phyloP scores from a whole-genome alignment of 2,329 filamentous ascomycete genomes.

The Sordariomycetes sp. region DNA sequence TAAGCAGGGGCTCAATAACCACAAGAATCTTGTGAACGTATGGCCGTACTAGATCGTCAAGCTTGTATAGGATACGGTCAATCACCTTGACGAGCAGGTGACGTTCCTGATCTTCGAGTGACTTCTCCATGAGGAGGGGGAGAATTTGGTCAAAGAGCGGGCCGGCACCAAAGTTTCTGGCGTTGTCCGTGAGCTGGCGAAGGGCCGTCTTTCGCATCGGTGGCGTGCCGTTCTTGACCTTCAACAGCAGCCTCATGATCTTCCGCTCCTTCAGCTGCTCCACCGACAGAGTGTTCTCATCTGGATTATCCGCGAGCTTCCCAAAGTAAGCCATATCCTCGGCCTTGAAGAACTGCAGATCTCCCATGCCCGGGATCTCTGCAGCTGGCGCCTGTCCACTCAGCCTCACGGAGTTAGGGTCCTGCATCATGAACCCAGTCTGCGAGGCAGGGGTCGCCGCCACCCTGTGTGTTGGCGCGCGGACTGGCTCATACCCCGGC shows the following conservation, averaged over 20 bases:
- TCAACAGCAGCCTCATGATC: constrained; percentile 91
- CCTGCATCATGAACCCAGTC: constrained; percentile 93
- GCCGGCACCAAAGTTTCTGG: constrained; percentile 86
- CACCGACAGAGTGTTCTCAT: constrained; percentile 83
- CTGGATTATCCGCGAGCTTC: constrained; percentile 86
- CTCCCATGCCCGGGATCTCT: constrained; percentile 90
- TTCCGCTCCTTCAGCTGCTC: constrained; percentile 96
- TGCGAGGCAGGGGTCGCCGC: constrained; percentile 56
- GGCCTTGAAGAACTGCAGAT: constrained; percentile 94
- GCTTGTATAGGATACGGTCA: constrained; percentile 94
- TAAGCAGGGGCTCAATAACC: constrained; percentile 96
- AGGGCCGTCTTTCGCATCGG: constrained; percentile 98
- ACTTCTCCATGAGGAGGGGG: constrained; percentile 95
- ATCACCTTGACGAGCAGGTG: constrained; percentile 98
- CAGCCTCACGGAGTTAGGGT: constrained; percentile 70
- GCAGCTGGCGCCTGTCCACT: constrained; percentile 86
- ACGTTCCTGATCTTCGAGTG: constrained; percentile 91
- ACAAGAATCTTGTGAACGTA: constrained; percentile 98
- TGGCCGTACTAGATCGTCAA: constrained; percentile 89
- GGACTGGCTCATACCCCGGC: constrained; percentile 78
- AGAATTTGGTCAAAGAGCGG: constrained; percentile 95
- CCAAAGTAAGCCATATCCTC: constrained; percentile 99
- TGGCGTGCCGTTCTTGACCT: constrained; percentile 98
- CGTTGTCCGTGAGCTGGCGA: constrained; percentile 94
- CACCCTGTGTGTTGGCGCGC: constrained; percentile 57